Percentiles rank a stretch among this genome's conserved stretches.
Evolutionary conservation across 2,329 filamentous ascomycete genomes (phyloP).

Genomic region (Alternaria metachromatica): DNA sequence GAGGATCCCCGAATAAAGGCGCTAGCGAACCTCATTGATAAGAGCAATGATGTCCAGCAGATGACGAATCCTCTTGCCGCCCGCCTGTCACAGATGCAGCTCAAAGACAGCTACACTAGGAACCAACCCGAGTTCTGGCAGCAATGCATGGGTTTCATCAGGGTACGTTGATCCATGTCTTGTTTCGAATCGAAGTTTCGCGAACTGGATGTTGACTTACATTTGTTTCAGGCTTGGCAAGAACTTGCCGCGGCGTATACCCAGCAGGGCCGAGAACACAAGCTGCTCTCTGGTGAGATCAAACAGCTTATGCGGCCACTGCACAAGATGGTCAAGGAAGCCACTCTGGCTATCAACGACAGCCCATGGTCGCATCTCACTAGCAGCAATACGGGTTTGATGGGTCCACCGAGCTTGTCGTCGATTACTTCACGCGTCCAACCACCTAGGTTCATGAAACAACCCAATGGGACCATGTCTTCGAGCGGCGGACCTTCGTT

Average conservation of each 20-base stretch:
- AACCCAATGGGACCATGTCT: conserved; percentile 33
- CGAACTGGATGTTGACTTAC: conserved; percentile 40
- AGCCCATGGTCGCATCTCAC: conserved; percentile 68
- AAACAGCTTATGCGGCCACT: conserved; percentile 78
- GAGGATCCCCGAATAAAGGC: conserved; percentile 45
- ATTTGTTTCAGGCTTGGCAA: conserved; percentile 64
- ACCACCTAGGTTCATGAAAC: conserved; percentile 39
- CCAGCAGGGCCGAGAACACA: conserved; percentile 50
- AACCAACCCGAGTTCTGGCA: conserved; percentile 69
- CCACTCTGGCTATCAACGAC: conserved; percentile 72
- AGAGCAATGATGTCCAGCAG: conserved; percentile 73
- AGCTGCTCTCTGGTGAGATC: conserved; percentile 68
- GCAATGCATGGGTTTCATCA: conserved; percentile 76
- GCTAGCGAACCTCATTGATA: conserved; percentile 68
- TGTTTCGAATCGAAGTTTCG: conserved; percentile 9
- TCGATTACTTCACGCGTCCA: conserved; percentile 46
- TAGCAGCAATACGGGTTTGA: conserved; percentile 35
- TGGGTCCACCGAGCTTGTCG: conserved; percentile 42
- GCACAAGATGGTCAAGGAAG: conserved; percentile 83
- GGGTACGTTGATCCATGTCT: conserved; percentile 45
- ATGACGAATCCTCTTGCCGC: conserved; percentile 75
- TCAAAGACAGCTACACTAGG: conserved; percentile 81
- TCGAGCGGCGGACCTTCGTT: conserved; percentile 35
- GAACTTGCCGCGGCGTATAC: conserved; percentile 61
- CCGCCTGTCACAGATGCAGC: conserved; percentile 78